Evolutionary conservation across 2,329 filamentous ascomycete genomes (phyloP).

Genomic region (Myriosclerotinia scirpicola): DNA sequence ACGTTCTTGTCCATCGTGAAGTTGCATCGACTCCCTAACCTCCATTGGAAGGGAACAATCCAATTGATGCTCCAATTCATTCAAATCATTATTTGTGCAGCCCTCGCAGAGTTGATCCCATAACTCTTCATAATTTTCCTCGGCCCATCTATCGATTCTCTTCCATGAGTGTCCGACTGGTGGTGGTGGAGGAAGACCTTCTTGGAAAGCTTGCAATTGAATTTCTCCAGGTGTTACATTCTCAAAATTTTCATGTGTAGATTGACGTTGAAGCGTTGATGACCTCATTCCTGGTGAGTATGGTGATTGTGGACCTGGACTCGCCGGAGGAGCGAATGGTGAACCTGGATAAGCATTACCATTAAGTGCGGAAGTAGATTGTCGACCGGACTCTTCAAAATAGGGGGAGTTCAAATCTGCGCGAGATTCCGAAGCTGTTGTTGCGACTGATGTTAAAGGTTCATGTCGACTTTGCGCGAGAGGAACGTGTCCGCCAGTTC

Average conservation of each 20-base stretch:
- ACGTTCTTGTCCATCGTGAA: conserved; percentile 97
- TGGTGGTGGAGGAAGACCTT: conserved; percentile 85
- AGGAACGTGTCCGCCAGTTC: conserved; percentile 85
- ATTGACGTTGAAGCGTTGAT: conserved; percentile 64
- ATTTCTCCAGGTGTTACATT: conserved; percentile 77
- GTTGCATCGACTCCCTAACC: conserved; percentile 83
- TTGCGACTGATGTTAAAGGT: conserved; percentile 83
- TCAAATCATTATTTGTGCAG: conserved; percentile 90
- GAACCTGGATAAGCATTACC: conserved; percentile 57
- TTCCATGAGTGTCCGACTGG: conserved; percentile 88
- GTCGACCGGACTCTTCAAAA: conserved; percentile 65
- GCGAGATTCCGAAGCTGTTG: conserved; percentile 81
- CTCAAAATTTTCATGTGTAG: conserved; percentile 66
- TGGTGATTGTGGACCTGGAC: conserved; percentile 60
- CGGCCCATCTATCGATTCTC: conserved; percentile 90
- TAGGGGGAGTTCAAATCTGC: conserved; percentile 79
- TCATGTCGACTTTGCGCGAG: conserved; percentile 79
- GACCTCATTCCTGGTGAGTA: conserved; percentile 91
- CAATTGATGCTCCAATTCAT: conserved; percentile 92
- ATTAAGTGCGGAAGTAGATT: conserved; percentile 52
- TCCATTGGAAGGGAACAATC: conserved; percentile 93
- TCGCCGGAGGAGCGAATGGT: conserved; percentile 44
- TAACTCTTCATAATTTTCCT: conserved; percentile 92
- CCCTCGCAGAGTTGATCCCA: conserved; percentile 92
- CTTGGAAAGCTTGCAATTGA: conserved; percentile 92